Conservation (phyloP, 2,329 filamentous ascomycete species). For the Escovopsis weberi region DNA sequence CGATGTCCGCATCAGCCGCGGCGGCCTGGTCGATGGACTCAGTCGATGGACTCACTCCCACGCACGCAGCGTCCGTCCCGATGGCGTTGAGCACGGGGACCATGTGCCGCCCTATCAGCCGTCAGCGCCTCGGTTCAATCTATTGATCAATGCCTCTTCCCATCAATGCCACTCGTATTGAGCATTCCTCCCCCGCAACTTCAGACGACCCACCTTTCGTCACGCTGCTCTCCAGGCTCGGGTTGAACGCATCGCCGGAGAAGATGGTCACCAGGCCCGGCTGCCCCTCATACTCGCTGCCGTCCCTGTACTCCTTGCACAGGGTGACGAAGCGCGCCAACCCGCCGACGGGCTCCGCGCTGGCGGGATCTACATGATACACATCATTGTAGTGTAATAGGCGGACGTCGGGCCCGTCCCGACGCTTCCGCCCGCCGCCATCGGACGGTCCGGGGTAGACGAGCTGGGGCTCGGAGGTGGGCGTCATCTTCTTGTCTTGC, state of each 20-base stretch:
- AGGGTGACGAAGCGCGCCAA: slow-evolving; percentile 68
- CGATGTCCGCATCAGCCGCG: no score
- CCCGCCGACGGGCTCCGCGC: slow-evolving; percentile 72
- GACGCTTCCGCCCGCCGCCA: slow-evolving; percentile 2
- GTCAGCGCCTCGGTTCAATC: not conserved
- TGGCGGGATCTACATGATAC: slow-evolving; percentile 67
- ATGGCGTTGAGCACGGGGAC: slow-evolving; percentile 68
- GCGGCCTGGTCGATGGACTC: no score
- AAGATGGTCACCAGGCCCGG: slow-evolving; percentile 63
- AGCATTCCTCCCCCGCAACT: not conserved
- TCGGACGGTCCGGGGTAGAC: slow-evolving; percentile 8
- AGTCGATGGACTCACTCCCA: slow-evolving; percentile 46
- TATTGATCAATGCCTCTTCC: not conserved
- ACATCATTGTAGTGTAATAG: slow-evolving; percentile 88
- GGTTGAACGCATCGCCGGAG: slow-evolving; percentile 87
- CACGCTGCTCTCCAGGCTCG: slow-evolving; percentile 73
- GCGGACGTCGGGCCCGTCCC: slow-evolving; percentile 49
- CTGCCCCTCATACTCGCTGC: slow-evolving; percentile 45
- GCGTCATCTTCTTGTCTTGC: slow-evolving; percentile 3
- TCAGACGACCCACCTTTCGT: slow-evolving; percentile 52
- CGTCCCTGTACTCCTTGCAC: slow-evolving; percentile 57
- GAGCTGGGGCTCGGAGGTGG: slow-evolving; percentile 15
- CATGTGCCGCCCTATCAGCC: slow-evolving; percentile 57
- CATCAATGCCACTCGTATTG: no score
- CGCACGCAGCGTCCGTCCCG: slow-evolving; percentile 64